Evolutionary conservation across 2,329 filamentous ascomycete genomes (phyloP), one percentile per base, ranked within the genome.

Genomic region (Chalaropsis ovoidea): DNA sequence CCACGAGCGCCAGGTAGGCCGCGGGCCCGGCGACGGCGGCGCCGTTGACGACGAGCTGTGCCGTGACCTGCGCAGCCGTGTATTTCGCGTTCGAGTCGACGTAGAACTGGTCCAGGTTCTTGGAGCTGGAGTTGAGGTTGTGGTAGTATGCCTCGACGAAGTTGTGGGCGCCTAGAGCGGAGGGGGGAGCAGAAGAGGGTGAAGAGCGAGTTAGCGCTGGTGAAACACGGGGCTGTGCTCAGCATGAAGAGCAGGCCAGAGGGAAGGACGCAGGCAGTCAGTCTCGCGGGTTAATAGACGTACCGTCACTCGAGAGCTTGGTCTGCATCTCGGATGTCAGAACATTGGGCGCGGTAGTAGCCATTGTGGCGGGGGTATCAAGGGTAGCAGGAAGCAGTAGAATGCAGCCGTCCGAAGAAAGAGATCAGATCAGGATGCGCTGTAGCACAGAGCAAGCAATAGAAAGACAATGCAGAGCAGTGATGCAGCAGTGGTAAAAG

Each of bases 1-100:
- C 80, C 69, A 91, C 88, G 35, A 90, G 81, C 19, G 80, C 80
- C 70, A 87, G 84, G 71, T 91, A 86, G 56, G 85, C 84, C 62
- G 78, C 76, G 0, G 86, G 86, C 65, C 83, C 80, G 42, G 81
- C 75, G 45, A 89, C 77, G 1, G 82, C 75, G 61, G 85, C 85
- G 70, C 91, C 90, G 76, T 95, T 95, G 79, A 91, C 86, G 71
- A 85, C 82, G 71, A 96, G 91, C 72, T 86, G 84, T 63, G 89
- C 80, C 42, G 79, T 78, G n/a, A 81, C 76, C 13, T 74, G 52
- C 31, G 61, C 62, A 61, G 65, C 35, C 42, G 62, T 49, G 66
- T 66, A 65, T 64, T 68, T 65, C 17, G 56, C 8, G 61, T 67
- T 68, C 24, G 45, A 31, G 72, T 69, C 82, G 69, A 85, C 77